Conservation (phyloP, 129 eudicot species). For the Erigeron canadensis region DNA sequence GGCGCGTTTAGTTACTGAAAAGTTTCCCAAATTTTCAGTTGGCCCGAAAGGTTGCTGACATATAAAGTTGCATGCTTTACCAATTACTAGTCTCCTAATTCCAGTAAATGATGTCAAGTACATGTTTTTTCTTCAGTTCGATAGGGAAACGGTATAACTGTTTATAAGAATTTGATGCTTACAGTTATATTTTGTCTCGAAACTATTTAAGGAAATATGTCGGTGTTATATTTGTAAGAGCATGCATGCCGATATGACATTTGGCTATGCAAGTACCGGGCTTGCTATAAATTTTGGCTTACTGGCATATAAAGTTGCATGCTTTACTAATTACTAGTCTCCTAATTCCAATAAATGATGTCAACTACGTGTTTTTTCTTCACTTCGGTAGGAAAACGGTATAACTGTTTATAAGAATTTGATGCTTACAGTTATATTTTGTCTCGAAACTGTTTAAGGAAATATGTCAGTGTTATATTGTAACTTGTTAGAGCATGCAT, state of each 20-base stretch:
- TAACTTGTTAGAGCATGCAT: background rate
- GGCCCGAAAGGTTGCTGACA: background rate
- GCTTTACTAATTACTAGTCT: background rate
- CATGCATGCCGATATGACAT: background rate
- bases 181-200: constrained; percentile 9
- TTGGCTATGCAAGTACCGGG: too few relatives aligned
- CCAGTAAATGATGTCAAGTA: background rate
- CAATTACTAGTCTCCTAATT: background rate
- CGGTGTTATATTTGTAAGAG: background rate
- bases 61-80: background rate
- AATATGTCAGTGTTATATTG: background rate
- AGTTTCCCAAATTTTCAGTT: too few relatives aligned
- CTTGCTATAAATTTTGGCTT: too few relatives aligned
- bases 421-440: constrained; percentile 3
- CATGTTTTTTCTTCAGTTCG: background rate
- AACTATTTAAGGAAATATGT: background rate
- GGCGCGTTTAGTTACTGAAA: too few relatives aligned
- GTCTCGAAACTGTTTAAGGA: constrained; percentile 4
- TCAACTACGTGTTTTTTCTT: background rate
- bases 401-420: constrained; percentile 4
- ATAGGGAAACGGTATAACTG: background rate
- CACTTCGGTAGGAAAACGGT: background rate
- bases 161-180: constrained; percentile 9
- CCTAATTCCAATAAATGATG: background rate
- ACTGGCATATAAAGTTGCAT: background rate